Evolutionary conservation across 768 basidiomycete species (phyloP).

Genomic region (Tulasnella sp.): DNA sequence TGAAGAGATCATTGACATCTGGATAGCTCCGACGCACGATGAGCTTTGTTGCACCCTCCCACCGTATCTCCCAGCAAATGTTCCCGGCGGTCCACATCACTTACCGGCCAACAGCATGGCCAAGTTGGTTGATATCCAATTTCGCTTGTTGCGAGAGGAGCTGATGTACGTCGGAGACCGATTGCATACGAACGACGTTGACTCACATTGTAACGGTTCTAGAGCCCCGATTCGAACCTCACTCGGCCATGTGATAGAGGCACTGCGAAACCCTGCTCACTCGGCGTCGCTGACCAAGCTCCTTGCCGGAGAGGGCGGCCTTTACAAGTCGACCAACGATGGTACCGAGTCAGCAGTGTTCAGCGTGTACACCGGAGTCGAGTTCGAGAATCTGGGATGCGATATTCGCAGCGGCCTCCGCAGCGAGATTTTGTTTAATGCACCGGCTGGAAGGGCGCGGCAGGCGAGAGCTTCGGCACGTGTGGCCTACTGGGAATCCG

Average conservation of each 20-base stretch:
- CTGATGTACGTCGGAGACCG: conserved; percentile 37
- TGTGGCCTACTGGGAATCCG: conserved; percentile 48
- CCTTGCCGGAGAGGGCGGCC: conserved; percentile 20
- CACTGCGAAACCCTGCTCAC: conserved; percentile 25
- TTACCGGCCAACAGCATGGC: conserved; percentile 48
- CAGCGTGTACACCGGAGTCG: conserved; percentile 21
- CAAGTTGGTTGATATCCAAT: conserved; percentile 59
- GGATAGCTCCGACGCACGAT: conserved; percentile 57
- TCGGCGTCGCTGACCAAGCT: conserved; percentile 13
- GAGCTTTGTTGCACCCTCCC: conserved; percentile 42
- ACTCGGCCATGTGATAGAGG: conserved; percentile 38
- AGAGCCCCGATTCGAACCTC: conserved; percentile 46
- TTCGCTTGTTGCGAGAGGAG: conserved; percentile 63
- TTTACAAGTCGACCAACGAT: conserved; percentile 17
- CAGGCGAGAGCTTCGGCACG: conserved; percentile 31
- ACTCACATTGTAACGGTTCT: not conserved
- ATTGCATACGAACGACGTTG: not conserved
- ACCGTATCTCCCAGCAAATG: conserved; percentile 53
- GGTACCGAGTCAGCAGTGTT: conserved; percentile 18
- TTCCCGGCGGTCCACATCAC: conserved; percentile 52
- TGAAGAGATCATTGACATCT: conserved; percentile 42
- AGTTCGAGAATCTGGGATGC: conserved; percentile 1
- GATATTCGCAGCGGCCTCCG: conserved; percentile 37
- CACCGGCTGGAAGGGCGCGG: conserved; percentile 49
- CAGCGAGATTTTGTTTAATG: conserved; percentile 35